Evolutionary conservation across 2,329 filamentous ascomycete species (phyloP).

Genomic region (Nemania abortiva): DNA sequence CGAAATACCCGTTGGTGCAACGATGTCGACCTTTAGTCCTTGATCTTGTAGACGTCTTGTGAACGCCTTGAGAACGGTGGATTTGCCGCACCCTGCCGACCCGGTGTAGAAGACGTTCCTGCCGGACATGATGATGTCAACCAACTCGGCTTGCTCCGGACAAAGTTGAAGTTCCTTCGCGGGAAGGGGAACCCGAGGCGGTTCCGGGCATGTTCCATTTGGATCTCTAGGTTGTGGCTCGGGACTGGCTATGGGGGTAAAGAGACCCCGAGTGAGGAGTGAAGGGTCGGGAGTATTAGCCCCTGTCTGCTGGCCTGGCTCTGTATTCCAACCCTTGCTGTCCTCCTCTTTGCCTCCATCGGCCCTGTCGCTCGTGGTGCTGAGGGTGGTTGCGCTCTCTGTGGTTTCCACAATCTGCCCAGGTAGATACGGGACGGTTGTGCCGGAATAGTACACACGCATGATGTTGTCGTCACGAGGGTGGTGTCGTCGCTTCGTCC

Average conservation of each 20-base stretch:
- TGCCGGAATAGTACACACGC: not conserved
- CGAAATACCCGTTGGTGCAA: constrained; percentile 71
- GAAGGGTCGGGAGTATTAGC: not conserved
- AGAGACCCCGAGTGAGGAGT: not conserved
- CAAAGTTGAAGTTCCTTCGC: constrained; percentile 52
- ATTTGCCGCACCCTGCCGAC: constrained; percentile 71
- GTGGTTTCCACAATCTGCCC: not conserved
- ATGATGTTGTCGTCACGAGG: not conserved
- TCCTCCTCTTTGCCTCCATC: not conserved
- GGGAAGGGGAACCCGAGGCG: constrained; percentile 11
- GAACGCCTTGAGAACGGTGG: constrained; percentile 65
- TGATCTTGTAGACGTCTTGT: constrained; percentile 53
- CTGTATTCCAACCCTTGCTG: not conserved
- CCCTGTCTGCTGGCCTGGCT: not conserved
- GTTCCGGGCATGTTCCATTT: not conserved
- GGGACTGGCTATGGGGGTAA: constrained; percentile 5
- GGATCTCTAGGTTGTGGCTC: not conserved
- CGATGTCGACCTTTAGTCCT: constrained; percentile 59
- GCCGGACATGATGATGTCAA: constrained; percentile 64
- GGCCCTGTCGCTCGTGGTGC: not conserved
- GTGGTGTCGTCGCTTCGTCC: not conserved
- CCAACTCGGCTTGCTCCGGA: constrained; percentile 61
- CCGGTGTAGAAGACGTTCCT: constrained; percentile 74
- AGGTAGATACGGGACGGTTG: not conserved
- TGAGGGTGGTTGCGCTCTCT: not conserved